Conservation (phyloP, 2,329 filamentous ascomycete genomes). For the Fusarium multiceps region DNA sequence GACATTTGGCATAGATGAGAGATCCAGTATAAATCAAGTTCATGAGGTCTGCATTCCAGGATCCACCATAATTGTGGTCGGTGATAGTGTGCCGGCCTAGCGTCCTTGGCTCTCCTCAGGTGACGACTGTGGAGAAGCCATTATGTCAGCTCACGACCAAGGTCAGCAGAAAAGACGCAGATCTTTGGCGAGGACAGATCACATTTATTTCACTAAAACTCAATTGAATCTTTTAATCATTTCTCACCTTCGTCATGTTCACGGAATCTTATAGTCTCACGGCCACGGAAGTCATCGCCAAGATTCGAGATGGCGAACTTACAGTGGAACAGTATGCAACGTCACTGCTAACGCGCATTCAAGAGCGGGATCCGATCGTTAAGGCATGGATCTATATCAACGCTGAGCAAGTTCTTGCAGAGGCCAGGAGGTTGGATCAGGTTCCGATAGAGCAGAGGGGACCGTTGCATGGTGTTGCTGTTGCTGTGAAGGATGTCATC, state of each 20-base stretch:
- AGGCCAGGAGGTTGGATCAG: constrained; percentile 12
- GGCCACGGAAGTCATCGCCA: not conserved
- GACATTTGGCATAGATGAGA: not conserved
- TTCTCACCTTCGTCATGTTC: not conserved
- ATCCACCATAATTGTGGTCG: not conserved
- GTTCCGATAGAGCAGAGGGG: not conserved
- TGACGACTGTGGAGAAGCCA: constrained; percentile 1
- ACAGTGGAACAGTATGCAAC: constrained; percentile 36
- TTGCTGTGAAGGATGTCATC: constrained; percentile 29
- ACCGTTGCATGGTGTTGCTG: constrained; percentile 22
- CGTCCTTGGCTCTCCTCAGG: not conserved
- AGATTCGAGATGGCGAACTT: not conserved
- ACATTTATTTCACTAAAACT: not conserved
- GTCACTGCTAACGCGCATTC: constrained; percentile 15
- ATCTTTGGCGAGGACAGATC: not conserved
- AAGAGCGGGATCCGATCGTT: constrained; percentile 1
- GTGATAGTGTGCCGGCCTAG: not conserved
- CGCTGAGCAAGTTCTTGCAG: not conserved
- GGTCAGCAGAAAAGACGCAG: not conserved
- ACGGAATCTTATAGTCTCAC: constrained; percentile 1
- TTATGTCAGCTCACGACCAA: constrained; percentile 10
- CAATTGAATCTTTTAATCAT: not conserved
- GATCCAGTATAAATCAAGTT: not conserved
- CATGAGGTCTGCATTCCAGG: not conserved
- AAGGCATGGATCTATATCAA: constrained; percentile 20